These are phyloP conservation scores for Tetraselmis striata DNA, from an alignment of 139 green algal genomes.

Conservation along the genomic window DNA sequence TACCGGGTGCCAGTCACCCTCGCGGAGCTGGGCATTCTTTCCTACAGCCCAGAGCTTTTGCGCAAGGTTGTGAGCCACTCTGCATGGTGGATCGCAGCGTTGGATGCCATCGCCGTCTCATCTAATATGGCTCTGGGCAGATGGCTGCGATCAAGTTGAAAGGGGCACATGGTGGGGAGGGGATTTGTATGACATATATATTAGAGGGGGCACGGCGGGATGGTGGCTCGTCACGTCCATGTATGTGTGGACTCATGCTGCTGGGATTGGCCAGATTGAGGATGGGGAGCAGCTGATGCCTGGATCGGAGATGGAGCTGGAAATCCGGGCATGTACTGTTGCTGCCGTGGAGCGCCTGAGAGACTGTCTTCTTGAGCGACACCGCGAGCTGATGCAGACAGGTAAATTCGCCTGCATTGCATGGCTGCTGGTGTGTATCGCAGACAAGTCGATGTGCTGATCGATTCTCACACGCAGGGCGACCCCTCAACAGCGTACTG, in stretches of 20 bases:
- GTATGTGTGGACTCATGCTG: background rate
- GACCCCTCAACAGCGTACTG: conserved; percentile 38
- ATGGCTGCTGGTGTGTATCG: background rate
- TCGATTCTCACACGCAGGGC: background rate
- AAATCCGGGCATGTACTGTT: conserved; percentile 65
- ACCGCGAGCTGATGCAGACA: background rate
- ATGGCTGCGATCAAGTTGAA: no score
- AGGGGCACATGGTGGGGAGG: no score
- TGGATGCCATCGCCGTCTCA: background rate
- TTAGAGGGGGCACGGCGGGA: no score
- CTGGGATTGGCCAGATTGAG: conserved; percentile 28
- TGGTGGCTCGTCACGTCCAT: no score
- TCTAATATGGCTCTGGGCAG: no score
- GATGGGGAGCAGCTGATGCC: conserved; percentile 30
- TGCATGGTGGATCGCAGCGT: background rate
- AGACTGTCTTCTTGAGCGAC: conserved; percentile 14
- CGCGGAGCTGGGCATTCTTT: conserved; percentile 51
- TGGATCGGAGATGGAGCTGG: conserved; percentile 53
- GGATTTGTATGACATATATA: no score
- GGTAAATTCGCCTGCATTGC: background rate
- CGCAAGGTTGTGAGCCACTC: conserved; percentile 20
- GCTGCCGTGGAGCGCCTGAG: conserved; percentile 57
- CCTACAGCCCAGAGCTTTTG: conserved; percentile 37
- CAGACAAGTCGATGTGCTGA: background rate
- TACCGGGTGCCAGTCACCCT: conserved; percentile 76